Base-by-base conservation (phyloP, 192 early-diverging fungal species). In the Rhizophagus sp. region DNA sequence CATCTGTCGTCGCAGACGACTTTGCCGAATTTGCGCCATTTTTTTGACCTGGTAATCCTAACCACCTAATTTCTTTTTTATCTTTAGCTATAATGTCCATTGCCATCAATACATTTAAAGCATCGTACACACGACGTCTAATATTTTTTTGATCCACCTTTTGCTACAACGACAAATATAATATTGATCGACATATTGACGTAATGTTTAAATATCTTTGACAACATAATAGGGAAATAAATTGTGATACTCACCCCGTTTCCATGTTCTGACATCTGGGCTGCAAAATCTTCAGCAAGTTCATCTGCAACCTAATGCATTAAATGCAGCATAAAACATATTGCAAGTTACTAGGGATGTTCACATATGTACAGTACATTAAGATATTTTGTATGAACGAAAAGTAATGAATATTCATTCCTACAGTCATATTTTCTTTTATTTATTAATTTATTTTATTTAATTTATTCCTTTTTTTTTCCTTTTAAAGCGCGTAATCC, bases 121-220 rank as follows among this genome's bases (percentile, higher is more conserved):
- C 91, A 83, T 93, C 91, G 74, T 93, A 93, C 0, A 93, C 91
- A 27, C 91, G 89, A 44, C 91, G 84, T 24, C 91, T 88, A 72
- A 93, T 91, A 70, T 91, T 93, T 82, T 93, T 88, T 63, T 87
- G 85, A 79, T 90, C 89, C 74, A 79, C 86, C 19, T 75, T 81
- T 78, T 82, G 39, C 52, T 71, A 62, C 41, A 73, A 81, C 30
- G 25, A 65, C 19, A 22, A 65, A 68, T 50, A 12, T 2, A 24
- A 27, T 41, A 34, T 34, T 64, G 39, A 75, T 36, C 12, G 13
- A 22, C 8, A 27, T 47, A 47, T 47, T 47, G 44, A 47, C 44
- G 44, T 47, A 47, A 47, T 12, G 10, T 47, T 47, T 13, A 47
- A 47, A 47, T 47, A 47, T 47, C 11, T 47, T 47, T 12, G 44